Percentiles rank a stretch among this genome's conserved stretches.
Evolutionary conservation across 2,329 filamentous ascomycete species (phyloP).

Genomic region (Elsinoe batatas): DNA sequence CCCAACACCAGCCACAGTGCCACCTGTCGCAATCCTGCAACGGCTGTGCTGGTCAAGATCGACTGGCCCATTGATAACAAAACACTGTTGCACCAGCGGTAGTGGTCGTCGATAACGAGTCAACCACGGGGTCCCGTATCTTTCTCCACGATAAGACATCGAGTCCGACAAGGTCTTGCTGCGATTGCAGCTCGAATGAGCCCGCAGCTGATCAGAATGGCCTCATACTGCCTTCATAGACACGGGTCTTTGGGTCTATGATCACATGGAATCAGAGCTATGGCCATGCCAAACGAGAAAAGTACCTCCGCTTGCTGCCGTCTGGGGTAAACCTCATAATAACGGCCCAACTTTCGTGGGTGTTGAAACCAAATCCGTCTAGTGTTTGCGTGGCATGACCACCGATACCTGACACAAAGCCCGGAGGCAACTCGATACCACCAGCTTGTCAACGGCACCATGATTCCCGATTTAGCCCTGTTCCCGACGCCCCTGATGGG

Average conservation of each 20-base stretch:
- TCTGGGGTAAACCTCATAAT: constrained; percentile 6
- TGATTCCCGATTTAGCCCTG: constrained; percentile 4
- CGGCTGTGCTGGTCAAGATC: neutral
- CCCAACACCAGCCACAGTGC: neutral
- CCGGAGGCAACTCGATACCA: neutral
- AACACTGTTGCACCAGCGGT: no score
- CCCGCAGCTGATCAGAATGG: neutral
- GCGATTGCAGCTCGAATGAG: neutral
- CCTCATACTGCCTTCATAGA: neutral
- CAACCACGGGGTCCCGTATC: neutral
- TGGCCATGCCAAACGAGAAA: neutral
- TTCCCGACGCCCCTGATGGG: neutral
- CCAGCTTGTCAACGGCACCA: neutral
- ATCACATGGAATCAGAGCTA: neutral
- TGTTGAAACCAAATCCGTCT: constrained; percentile 4
- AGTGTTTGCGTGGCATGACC: neutral
- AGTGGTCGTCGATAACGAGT: no score
- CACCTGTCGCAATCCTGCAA: neutral
- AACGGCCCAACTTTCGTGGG: neutral
- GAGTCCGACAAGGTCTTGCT: neutral
- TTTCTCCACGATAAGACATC: neutral
- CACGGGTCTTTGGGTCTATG: neutral
- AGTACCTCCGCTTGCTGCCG: neutral
- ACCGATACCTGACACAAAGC: neutral
- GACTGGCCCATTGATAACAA: neutral